These are phyloP conservation scores for Niveomyces coronatus DNA, from an alignment of 2,329 filamentous ascomycete genomes.

Conservation along the genomic window DNA sequence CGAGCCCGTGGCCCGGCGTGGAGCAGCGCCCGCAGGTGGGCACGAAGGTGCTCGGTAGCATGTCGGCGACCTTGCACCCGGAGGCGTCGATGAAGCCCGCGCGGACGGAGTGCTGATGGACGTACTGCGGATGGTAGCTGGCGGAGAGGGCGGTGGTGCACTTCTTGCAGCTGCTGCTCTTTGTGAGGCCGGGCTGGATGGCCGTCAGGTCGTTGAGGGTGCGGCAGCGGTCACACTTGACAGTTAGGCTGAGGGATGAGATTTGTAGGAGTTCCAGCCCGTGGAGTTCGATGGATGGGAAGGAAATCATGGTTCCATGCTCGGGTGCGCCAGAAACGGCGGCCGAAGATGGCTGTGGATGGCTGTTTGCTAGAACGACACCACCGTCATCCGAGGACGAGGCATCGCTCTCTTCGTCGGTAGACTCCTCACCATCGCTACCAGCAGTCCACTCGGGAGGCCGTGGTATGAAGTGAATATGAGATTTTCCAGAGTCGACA, in stretches of 20 bases:
- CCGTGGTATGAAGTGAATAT: slow-evolving; percentile 61
- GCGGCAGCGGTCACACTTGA: slow-evolving; percentile 74
- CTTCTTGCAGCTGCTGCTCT: slow-evolving; percentile 46
- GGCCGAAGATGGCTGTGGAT: slow-evolving; percentile 5
- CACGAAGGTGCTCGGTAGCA: slow-evolving; percentile 69
- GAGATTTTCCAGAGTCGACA: slow-evolving; percentile 40
- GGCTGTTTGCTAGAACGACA: slow-evolving; percentile 25
- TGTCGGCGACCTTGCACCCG: slow-evolving; percentile 63
- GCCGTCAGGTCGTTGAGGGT: slow-evolving; percentile 59
- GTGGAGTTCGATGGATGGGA: slow-evolving; percentile 67
- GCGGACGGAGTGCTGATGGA: slow-evolving; percentile 63
- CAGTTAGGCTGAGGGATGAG: slow-evolving; percentile 52
- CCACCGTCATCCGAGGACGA: slow-evolving; percentile 36
- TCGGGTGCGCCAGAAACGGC: slow-evolving; percentile 33
- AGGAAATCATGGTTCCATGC: slow-evolving; percentile 65
- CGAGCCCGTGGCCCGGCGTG: slow-evolving; percentile 54
- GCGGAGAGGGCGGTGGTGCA: slow-evolving; percentile 43
- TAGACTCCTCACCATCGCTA: slow-evolving; percentile 28
- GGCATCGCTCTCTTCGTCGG: slow-evolving; percentile 37
- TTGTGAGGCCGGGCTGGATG: slow-evolving; percentile 45
- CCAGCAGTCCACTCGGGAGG: slow-evolving; percentile 63
- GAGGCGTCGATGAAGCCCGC: slow-evolving; percentile 71
- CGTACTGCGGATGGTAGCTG: slow-evolving; percentile 54
- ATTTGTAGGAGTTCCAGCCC: slow-evolving; percentile 68
- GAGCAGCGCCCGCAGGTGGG: slow-evolving; percentile 73